Conservation (phyloP, 2,329 filamentous ascomycete genomes). For the Endocalyx cinctus region DNA sequence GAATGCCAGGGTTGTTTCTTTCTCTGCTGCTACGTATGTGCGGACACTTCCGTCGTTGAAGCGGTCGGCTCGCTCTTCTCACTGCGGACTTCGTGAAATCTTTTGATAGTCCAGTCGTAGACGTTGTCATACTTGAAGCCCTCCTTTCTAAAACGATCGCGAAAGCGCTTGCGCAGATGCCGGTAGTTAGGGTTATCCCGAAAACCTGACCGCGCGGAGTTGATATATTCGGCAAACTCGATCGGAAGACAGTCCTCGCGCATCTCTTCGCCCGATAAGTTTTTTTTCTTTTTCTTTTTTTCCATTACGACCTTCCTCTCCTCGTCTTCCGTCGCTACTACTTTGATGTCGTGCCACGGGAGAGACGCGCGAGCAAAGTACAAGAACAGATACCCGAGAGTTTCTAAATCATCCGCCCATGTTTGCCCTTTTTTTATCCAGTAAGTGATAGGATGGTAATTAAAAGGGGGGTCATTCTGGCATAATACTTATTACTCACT, state of each 20-base stretch:
- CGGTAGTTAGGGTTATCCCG: conserved; percentile 73
- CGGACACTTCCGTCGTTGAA: too few species aligned
- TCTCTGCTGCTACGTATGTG: too few species aligned
- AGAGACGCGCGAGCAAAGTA: conserved; percentile 73
- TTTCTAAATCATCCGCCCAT: conserved; percentile 71
- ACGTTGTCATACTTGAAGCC: conserved; percentile 74
- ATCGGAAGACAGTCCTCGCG: conserved; percentile 66
- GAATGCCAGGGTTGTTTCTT: too few species aligned
- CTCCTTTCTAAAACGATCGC: conserved; percentile 67
- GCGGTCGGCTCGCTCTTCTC: conserved; percentile 6
- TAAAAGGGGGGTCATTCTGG: too few species aligned
- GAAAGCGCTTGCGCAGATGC: conserved; percentile 50
- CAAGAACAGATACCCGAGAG: conserved; percentile 69
- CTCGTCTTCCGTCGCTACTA: conserved; percentile 69
- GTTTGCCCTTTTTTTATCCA: conserved; percentile 56
- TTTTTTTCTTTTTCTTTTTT: conserved; percentile 80
- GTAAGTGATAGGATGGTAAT: conserved; percentile 7
- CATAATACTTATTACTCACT: conserved; percentile 6
- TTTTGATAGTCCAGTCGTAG: conserved; percentile 60
- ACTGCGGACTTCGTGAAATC: conserved; percentile 8
- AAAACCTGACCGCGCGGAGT: conserved; percentile 70
- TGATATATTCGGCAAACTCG: conserved; percentile 70
- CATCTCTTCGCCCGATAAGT: conserved; percentile 66
- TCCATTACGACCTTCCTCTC: conserved; percentile 69
- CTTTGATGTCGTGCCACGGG: conserved; percentile 69